Evolutionary conservation across 169 alveolate species (phyloP).

Genomic region (Cryptosporidium xiaoi): DNA sequence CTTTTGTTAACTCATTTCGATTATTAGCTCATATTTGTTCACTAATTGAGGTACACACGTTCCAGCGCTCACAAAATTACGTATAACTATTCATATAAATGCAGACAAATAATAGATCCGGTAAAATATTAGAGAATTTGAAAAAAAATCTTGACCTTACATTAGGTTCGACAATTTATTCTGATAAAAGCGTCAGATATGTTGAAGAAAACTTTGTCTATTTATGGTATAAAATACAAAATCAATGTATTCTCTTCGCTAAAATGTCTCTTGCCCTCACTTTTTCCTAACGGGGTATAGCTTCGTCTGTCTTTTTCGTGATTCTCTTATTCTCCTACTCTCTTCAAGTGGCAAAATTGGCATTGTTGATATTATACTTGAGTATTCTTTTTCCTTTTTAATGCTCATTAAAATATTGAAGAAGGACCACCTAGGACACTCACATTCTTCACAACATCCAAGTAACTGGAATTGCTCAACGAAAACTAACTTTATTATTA

Average conservation of each 20-base stretch:
- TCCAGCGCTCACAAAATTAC: constrained; percentile 64
- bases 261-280: background rate
- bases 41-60: constrained; percentile 42
- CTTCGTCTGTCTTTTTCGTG: constrained; percentile 46
- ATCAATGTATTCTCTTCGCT: background rate
- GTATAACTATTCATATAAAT: constrained; percentile 4
- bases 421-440: constrained; percentile 53
- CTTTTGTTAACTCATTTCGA: too few species aligned
- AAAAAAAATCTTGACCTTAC: background rate
- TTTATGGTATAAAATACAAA: background rate
- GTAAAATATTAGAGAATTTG: background rate
- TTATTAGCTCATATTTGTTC: constrained; percentile 6
- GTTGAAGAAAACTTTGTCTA: background rate
- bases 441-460: constrained; percentile 17
- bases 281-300: constrained; percentile 1
- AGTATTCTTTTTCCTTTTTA: constrained; percentile 1
- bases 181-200: background rate
- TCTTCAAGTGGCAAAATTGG: constrained; percentile 40
- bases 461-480: background rate
- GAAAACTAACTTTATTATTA: background rate
- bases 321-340: constrained; percentile 34
- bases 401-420: constrained; percentile 8
- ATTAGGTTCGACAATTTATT: background rate
- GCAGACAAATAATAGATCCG: constrained; percentile 38
- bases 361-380: constrained; percentile 3